Conservation (phyloP, 2,329 filamentous ascomycete species). For the Arachnomyces sp. region DNA sequence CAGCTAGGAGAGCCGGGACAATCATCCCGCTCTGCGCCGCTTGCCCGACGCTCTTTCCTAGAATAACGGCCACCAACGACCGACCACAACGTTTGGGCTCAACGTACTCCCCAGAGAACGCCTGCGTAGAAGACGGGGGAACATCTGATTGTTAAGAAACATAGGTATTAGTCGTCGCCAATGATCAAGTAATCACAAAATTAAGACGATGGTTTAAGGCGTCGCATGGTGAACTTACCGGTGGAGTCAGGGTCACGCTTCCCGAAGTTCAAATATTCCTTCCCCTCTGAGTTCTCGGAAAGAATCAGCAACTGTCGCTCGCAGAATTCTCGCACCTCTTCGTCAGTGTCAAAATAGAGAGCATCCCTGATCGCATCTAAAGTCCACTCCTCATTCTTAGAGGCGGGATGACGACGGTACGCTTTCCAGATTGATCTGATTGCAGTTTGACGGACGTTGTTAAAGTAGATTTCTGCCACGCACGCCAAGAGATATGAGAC, state of each 20-base stretch:
- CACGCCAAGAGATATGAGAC: constrained; percentile 57
- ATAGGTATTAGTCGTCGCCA: constrained; percentile 14
- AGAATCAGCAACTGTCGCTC: constrained; percentile 46
- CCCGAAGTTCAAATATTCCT: constrained; percentile 45
- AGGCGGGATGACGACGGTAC: constrained; percentile 41
- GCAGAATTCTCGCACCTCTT: constrained; percentile 48
- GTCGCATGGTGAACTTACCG: constrained; percentile 27
- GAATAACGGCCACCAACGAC: constrained; percentile 48
- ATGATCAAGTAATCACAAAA: constrained; percentile 3
- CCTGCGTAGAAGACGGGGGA: constrained; percentile 41
- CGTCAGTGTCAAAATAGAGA: constrained; percentile 48
- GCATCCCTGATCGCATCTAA: constrained; percentile 42
- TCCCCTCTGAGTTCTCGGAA: constrained; percentile 36
- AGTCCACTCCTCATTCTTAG: constrained; percentile 50
- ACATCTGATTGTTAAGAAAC: constrained; percentile 25
- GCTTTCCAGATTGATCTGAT: constrained; percentile 48
- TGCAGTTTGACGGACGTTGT: constrained; percentile 47
- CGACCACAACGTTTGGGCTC: constrained; percentile 51
- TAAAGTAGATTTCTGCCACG: constrained; percentile 56
- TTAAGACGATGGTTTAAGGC: constrained; percentile 19
- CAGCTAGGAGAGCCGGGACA: constrained; percentile 30
- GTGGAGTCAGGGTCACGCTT: constrained; percentile 40
- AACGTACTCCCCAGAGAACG: constrained; percentile 46
- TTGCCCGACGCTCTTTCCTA: constrained; percentile 46
- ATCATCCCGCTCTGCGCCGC: constrained; percentile 44